Evolutionary conservation across 164 flowering plant species (phyloP), one percentile per base, ranked within the genome.

Genomic region (Santalum album): DNA sequence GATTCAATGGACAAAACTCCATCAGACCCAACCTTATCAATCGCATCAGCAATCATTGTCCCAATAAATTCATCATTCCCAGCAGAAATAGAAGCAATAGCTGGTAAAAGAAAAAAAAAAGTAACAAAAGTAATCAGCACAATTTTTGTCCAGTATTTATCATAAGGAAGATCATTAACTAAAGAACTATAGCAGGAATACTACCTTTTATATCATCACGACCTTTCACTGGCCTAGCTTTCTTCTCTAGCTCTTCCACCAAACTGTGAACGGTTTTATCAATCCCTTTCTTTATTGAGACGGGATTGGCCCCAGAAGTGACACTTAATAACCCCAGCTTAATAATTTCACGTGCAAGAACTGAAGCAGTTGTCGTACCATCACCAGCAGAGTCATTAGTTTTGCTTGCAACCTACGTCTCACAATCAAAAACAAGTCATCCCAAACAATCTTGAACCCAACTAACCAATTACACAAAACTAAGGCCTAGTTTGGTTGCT

Each of bases 361-460:
- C 68, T 12, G 96, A 82, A 25, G 99, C 97, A 29, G 99, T 94
- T 12, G 99, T 94, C 12, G 99, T 94, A 9, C 99, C 99, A 76
- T 94, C 99, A 64, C 99, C 99, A 70, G 99, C 99, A 43, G 96
- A 82, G 68, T 94, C 99, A 72, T 94, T 94, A 6, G 99, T 90
- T 64, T 90, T 90, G 60, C 96, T 87, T 2, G 99, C 99, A 67
- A 90, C 99, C 96, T 94, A 44, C 54, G 69, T 35, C 51, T 42
- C 57, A 56, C 17, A 38, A 38, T 0, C 42, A n/a, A 6, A 46
- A 17, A 20, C 16, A 10, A 44, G 16, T 17, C 48, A 44, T 44
- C 14, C 17, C 48, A 44, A 2, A 6, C 48, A 44, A 44, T n/a
- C n/a, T n/a, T n/a, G n/a, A n/a, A n/a, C n/a, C n/a, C n/a, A n/a